Evolutionary conservation across 352 stramenopile species (phyloP), one percentile per base, ranked within the genome.

Genomic region (Phytophthora tubulina): DNA sequence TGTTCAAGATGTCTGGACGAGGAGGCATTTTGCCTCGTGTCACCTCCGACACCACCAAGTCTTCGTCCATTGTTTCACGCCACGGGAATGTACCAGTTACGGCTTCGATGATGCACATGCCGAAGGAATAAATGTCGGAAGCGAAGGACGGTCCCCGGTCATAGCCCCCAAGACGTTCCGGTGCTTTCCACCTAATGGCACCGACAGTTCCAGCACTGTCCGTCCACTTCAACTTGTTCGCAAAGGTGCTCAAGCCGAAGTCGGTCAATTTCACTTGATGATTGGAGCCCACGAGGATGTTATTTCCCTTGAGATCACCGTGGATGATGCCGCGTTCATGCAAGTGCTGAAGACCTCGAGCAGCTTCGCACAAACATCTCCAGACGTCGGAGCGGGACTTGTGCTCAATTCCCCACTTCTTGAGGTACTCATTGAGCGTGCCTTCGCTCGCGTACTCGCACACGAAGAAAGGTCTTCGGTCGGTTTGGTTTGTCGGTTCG

Each of bases 271-370:
- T 82, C 2, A 70, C 61, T 31, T 55, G 65, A n/a, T 59, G 41
- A 33, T 71, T 45, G 21, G 79, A 68, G 27, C 85, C 84, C 6
- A 97, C 72, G 14, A 97, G 71, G 38, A 97, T 78, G 62, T 97
- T 97, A 52, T 83, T 88, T 31, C 82, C 81, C 73, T 97, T 97
- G 15, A 97, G 78, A 63, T 97, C 88, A 8, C 90, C 80, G 51
- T 97, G 91, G 15, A 97, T 73, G 33, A 91, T 77, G 4, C 75
- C 60, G 11, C 75, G 62, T 8, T 75, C 52, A 54, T 81, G 76
- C 17, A 83, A 45, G 30, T 79, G 50, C 21, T 70, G 62, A 30
- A 83, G 61, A 3, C 73, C 73, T 42, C 52, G 70, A 56, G 76
- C 62, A 48, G 73, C 66, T 65, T 83, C 66, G 27, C 31, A 50